These are phyloP conservation scores for Taiwanofungus camphoratus DNA, from an alignment of 1,284 basidiomycete species.

Conservation along the genomic window DNA sequence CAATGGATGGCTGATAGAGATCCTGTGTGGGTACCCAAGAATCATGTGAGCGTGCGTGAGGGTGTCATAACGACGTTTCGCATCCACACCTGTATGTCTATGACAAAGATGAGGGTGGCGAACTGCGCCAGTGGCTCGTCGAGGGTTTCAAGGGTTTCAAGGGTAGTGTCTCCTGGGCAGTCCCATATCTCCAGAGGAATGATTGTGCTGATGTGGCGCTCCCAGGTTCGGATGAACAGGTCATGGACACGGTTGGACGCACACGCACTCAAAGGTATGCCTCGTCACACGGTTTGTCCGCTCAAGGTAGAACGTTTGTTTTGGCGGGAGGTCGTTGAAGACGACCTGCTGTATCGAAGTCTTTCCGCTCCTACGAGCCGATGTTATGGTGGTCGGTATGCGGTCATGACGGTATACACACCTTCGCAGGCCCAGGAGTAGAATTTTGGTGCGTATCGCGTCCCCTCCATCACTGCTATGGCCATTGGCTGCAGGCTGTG, in stretches of 20 bases:
- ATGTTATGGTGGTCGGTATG: background rate
- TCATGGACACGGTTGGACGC: background rate
- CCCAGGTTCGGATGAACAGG: slow-evolving; percentile 3
- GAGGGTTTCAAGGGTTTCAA: slow-evolving; percentile 69
- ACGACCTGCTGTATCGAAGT: slow-evolving; percentile 89
- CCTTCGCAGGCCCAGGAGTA: slow-evolving; percentile 79
- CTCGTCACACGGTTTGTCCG: slow-evolving; percentile 76
- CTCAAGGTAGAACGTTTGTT: slow-evolving; percentile 91
- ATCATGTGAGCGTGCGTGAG: no score
- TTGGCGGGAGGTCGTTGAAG: slow-evolving; percentile 79
- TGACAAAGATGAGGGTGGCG: slow-evolving; percentile 87
- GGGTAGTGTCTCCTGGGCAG: slow-evolving; percentile 80
- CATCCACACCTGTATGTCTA: slow-evolving; percentile 96
- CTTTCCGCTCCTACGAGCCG: slow-evolving; percentile 73
- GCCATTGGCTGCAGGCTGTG: slow-evolving; percentile 3
- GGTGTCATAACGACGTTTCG: no score
- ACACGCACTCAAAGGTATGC: slow-evolving; percentile 78
- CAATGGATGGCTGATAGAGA: slow-evolving; percentile 70
- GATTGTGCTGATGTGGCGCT: slow-evolving; percentile 59
- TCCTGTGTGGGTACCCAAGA: no score
- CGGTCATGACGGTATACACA: slow-evolving; percentile 25
- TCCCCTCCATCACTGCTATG: slow-evolving; percentile 3
- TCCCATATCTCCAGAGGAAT: slow-evolving; percentile 95
- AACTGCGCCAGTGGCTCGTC: slow-evolving; percentile 71
- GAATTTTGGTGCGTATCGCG: slow-evolving; percentile 57